Base-by-base conservation (phyloP, 2,329 filamentous ascomycete species). In the Pseudocercospora cruenta region DNA sequence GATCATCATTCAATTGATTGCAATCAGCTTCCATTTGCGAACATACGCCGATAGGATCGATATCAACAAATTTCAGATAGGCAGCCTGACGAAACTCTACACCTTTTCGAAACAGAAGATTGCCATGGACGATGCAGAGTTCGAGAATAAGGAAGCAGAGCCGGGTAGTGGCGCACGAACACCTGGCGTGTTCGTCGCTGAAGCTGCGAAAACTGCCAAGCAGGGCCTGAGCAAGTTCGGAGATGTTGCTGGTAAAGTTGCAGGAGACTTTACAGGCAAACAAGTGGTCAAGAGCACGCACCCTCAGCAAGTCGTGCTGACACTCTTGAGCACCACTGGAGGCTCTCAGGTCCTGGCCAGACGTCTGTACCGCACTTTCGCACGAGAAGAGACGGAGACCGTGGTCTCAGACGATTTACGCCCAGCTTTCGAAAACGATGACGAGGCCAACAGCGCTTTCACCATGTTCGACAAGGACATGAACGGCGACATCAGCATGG, bases 401-500 rank as follows among this genome's bases (percentile, higher is more conserved):
- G 89, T 97, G 4, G 86, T 88, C 21, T 84, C 90, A 0, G 92
- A 93, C 8, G 94, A 97, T 74, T 80, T 98, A 62, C 89, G 88
- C 68, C 82, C 86, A 10, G 93, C 92, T 0, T 97, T 97, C 72
- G 86, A 90, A 9, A 91, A 90, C 24, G 86, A 90, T 19, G 94
- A 97, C 14, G 94, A 97, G 76, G 92, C 93, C 0, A 91, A 95
- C 62, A 91, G 91, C 2, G 94, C 94, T 0, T 97, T 98, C 74
- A 84, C 85, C 72, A 94, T 97, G 83, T 97, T 97, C 72, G 94
- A 98, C 80, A 96, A 95, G 76, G 94, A 98, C 74, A 88, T 97
- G 82, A 98, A 98, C 70, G 94, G 94, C 3, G 94, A 98, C 74
- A 96, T 97, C 58, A 96, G 92, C 0, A 93, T 97, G 87, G 93